Conservation (phyloP, 179 eudicot species). For the Spinacia oleracea region DNA sequence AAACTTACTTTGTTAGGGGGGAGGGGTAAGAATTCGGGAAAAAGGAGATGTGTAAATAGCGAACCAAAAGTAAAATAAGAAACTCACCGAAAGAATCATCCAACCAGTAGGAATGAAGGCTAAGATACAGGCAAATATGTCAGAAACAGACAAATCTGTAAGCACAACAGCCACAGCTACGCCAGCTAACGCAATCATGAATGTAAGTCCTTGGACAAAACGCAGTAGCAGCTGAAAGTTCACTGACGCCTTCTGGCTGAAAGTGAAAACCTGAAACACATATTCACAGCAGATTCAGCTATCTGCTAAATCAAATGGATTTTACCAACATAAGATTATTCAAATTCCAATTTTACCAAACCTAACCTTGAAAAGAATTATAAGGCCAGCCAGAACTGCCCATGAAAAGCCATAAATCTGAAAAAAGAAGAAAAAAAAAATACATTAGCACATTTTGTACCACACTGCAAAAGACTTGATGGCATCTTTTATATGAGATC, state of each 20-base stretch:
- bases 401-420: slow-evolving; percentile 95
- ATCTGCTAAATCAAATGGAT: not conserved
- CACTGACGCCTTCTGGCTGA: slow-evolving; percentile 96
- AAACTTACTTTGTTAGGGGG: not conserved
- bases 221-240: slow-evolving; percentile 94
- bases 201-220: slow-evolving; percentile 83
- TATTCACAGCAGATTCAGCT: slow-evolving; percentile 6
- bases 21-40: not conserved
- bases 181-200: slow-evolving; percentile 82
- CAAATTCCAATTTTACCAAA: slow-evolving; percentile 5
- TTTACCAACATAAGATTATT: not conserved
- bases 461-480: too few relatives aligned
- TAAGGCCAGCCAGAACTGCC: slow-evolving; percentile 72
- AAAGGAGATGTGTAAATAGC: not conserved
- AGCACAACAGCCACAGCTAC: slow-evolving; percentile 62
- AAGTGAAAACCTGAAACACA: slow-evolving; percentile 78
- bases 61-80: slow-evolving; percentile 3
- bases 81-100: slow-evolving; percentile 88
- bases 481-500: not conserved
- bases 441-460: not conserved
- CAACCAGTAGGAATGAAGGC: slow-evolving; percentile 98
- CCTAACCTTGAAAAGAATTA: slow-evolving; percentile 84
- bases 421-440: slow-evolving; percentile 1
- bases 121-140: slow-evolving; percentile 83
- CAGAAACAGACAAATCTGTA: slow-evolving; percentile 53